Evolutionary conservation across 2,329 filamentous ascomycete species (phyloP).

Genomic region (Aspergillus chevalieri): DNA sequence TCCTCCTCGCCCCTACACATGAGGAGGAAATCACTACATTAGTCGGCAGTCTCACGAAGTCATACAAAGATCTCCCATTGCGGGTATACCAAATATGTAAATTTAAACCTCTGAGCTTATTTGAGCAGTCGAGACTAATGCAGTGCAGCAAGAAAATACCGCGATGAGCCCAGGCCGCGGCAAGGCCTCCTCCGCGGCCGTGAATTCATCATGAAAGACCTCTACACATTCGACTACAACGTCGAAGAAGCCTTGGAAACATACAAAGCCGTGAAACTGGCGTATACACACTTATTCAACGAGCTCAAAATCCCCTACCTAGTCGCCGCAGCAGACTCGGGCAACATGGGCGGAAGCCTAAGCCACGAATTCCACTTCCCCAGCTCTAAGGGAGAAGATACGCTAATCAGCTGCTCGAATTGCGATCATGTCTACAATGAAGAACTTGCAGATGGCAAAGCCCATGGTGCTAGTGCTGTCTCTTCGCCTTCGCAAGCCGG

Average conservation of each 20-base stretch:
- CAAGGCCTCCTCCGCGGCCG: constrained; percentile 81
- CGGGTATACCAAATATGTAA: constrained; percentile 83
- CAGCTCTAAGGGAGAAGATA: constrained; percentile 75
- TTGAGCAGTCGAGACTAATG: background rate
- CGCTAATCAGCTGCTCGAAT: constrained; percentile 64
- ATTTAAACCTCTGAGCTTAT: constrained; percentile 15
- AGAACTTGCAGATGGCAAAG: constrained; percentile 61
- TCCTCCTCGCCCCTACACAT: constrained; percentile 84
- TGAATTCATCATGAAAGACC: constrained; percentile 96
- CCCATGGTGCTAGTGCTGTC: constrained; percentile 10
- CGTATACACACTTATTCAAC: constrained; percentile 72
- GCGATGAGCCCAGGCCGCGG: constrained; percentile 82
- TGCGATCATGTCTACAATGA: constrained; percentile 81
- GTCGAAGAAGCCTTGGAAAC: constrained; percentile 66
- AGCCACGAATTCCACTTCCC: constrained; percentile 94
- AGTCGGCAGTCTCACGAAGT: constrained; percentile 65
- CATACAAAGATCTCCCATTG: constrained; percentile 79
- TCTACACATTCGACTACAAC: constrained; percentile 86
- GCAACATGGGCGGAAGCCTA: constrained; percentile 88
- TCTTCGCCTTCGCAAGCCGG: constrained; percentile 10
- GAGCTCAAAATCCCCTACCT: constrained; percentile 78
- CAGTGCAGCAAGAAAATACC: constrained; percentile 72
- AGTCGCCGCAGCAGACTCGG: constrained; percentile 83
- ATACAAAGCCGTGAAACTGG: constrained; percentile 65
- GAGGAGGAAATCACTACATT: constrained; percentile 92